These are phyloP conservation scores for Populus hybrid DNA, from an alignment of 441 rosid genomes.

Conservation along the genomic window DNA sequence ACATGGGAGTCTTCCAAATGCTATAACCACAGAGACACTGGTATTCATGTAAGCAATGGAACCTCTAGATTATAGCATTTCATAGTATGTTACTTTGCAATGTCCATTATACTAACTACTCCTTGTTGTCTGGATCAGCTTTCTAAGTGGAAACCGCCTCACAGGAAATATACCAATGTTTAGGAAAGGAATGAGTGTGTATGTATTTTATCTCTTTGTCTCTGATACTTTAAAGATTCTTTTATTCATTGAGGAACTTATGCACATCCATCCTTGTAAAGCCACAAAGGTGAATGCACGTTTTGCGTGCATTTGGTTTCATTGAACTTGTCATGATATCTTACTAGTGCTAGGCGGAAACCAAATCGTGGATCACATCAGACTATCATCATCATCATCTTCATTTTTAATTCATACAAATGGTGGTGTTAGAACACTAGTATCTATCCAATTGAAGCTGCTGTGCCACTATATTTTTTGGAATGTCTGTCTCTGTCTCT, in stretches of 20 bases:
- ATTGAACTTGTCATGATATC: background rate
- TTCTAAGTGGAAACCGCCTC: slow-evolving; percentile 34
- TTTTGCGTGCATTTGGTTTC: background rate
- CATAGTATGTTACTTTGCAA: background rate
- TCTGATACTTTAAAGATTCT: background rate
- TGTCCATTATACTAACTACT: slow-evolving; percentile 8
- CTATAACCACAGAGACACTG: background rate
- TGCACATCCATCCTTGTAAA: background rate
- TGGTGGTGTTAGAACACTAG: background rate
- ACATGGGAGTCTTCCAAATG: slow-evolving; percentile 31
- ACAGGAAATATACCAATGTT: slow-evolving; percentile 35
- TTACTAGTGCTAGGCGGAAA: background rate
- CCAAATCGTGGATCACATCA: background rate
- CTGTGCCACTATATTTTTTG: background rate
- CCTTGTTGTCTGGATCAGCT: slow-evolving; percentile 24
- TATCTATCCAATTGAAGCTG: background rate
- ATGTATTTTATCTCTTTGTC: slow-evolving; percentile 8
- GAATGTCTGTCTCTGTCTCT: background rate
- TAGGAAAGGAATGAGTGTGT: slow-evolving; percentile 30
- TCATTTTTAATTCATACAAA: background rate
- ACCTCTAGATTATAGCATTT: background rate
- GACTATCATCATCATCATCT: too few relatives aligned
- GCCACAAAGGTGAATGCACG: background rate
- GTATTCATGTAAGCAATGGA: slow-evolving; percentile 30
- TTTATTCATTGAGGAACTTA: background rate